phyloP scores from a whole-genome alignment of 306 rosid genomes.

The Sphenostylis stenocarpa region DNA sequence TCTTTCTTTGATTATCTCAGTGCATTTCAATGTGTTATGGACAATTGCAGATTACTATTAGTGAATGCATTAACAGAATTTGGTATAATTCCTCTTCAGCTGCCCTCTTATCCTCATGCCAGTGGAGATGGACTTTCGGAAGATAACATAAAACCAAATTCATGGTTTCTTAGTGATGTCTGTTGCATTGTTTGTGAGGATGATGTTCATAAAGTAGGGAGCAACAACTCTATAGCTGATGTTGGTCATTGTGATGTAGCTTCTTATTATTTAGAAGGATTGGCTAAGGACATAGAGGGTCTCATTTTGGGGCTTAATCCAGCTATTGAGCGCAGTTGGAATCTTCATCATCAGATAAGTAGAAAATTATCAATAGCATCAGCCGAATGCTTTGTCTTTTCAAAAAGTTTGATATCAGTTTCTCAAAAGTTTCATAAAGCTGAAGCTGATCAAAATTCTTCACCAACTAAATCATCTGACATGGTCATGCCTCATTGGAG shows the following conservation, averaged over 20 bases:
- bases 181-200: slow-evolving; percentile 35
- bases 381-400: slow-evolving; percentile 69
- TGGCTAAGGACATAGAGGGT: slow-evolving; percentile 58
- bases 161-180: slow-evolving; percentile 66
- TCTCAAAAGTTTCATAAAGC: slow-evolving; percentile 41
- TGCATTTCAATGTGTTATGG: slow-evolving; percentile 80
- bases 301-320: slow-evolving; percentile 66
- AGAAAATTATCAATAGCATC: slow-evolving; percentile 60
- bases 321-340: slow-evolving; percentile 76
- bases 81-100: slow-evolving; percentile 62
- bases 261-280: slow-evolving; percentile 63
- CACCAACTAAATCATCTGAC: slow-evolving; percentile 45
- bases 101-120: slow-evolving; percentile 33
- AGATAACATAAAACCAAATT: slow-evolving; percentile 43
- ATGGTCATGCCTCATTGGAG: slow-evolving; percentile 53
- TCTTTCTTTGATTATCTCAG: slow-evolving; percentile 72
- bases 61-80: slow-evolving; percentile 50
- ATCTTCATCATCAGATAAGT: slow-evolving; percentile 77
- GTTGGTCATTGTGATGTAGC: slow-evolving; percentile 39
- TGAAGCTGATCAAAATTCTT: slow-evolving; percentile 60
- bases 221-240: slow-evolving; percentile 30
- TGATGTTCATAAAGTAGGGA: slow-evolving; percentile 46
- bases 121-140: slow-evolving; percentile 39
- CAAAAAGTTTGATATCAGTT: slow-evolving; percentile 61
- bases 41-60: slow-evolving; percentile 64